Base-by-base conservation (phyloP, 1,284 basidiomycete genomes). In the Porodaedalea pini region DNA sequence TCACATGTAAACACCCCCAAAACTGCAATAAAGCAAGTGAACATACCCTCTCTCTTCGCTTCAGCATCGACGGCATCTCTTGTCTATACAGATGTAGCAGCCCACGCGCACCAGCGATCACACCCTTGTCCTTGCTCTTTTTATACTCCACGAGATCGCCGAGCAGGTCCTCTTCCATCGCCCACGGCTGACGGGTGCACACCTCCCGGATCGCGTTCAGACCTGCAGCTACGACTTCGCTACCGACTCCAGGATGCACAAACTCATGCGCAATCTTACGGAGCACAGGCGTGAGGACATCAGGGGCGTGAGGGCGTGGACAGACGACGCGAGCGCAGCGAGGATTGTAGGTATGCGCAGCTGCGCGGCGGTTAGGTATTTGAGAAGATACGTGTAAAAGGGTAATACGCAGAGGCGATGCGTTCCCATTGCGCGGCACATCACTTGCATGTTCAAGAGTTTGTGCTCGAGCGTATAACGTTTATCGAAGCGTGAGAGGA, bases 321-420 rank as follows among this genome's bases (percentile, higher is more conserved):
- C 92, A 13, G 93, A 95, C 70, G 98, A 94, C 15, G 96, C 96
- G 58, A 99, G 85, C 1, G 93, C 84, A 58, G 94, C 96, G 58
- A 99, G 88, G 71, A 99, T 97, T 49, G 92, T 81, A 2, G 97
- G 96, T 51, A 98, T 89, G 62, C 92, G 89, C 25, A 97, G 85
- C 73, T 99, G 97, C 68, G 94, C 90, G 69, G 97, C 88, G 3
- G 88, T 84, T 65, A 99, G 86, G 73, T 98, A 99, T 70, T 90
- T 92, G 77, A 97, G 80, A 69, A 98, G 84, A 76, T 98, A 99
- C 17, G 92, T 92, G 78, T 99, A 99, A 75, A 98, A 98, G n/a
- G 88, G 84, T 51, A 99, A 86, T 34, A 99, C 86, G 69, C 88
- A 94, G 59, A 97, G 85, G 71, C 95, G 94, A 77, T 99, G 96